Evolutionary conservation across 306 rosid species (phyloP).

Genomic region (Leucaena leucocephala): DNA sequence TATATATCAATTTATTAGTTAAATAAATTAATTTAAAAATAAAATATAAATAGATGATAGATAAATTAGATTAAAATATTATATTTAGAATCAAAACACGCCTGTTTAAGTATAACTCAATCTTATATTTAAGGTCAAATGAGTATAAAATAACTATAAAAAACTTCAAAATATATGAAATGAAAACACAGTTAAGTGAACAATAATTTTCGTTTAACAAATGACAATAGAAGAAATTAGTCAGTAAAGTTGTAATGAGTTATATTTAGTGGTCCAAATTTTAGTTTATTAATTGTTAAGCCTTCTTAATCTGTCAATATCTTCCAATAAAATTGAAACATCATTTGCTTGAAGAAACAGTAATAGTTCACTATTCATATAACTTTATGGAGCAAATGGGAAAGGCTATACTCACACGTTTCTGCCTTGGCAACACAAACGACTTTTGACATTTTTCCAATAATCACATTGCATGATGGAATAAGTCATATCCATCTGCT

Average conservation of each 20-base stretch:
- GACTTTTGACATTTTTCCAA: not conserved
- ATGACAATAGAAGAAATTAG: too few species aligned
- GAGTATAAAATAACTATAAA: too few species aligned
- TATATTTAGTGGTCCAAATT: not conserved
- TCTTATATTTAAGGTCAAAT: too few species aligned
- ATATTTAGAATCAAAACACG: too few species aligned
- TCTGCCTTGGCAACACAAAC: not conserved
- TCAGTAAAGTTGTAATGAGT: not conserved
- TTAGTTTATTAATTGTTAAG: not conserved
- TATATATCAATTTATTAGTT: too few species aligned
- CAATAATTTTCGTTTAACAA: too few species aligned
- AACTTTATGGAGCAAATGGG: not conserved
- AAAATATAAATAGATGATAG: too few species aligned
- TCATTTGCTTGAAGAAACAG: not conserved
- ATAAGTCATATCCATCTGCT: not conserved
- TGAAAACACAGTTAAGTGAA: too few species aligned
- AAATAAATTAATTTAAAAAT: too few species aligned
- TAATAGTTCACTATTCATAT: not conserved
- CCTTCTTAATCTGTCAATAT: not conserved
- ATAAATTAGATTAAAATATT: too few species aligned
- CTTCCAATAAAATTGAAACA: not conserved
- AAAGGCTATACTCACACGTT: not conserved
- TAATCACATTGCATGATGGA: not conserved
- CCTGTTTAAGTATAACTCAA: too few species aligned
- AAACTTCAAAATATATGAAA: too few species aligned